Percentiles rank a stretch among this genome's conserved stretches.
These are phyloP conservation scores for Nematocida sp. DNA, from an alignment of 371 early-diverging fungal genomes.

Conservation along the genomic window DNA sequence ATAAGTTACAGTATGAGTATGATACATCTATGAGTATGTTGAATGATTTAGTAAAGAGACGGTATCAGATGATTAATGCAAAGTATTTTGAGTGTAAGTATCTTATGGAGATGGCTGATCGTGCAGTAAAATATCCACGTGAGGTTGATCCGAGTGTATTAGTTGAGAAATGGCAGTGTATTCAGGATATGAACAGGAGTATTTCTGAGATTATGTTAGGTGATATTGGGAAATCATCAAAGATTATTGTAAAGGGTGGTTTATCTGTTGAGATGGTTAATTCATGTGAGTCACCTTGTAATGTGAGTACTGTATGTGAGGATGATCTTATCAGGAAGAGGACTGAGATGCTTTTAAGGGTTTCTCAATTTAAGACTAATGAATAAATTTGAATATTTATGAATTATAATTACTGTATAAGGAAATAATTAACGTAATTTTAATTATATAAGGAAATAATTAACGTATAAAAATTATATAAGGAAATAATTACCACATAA, in stretches of 20 bases:
- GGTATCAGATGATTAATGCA: conserved; percentile 67
- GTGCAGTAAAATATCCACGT: conserved; percentile 58
- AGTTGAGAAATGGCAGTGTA: conserved; percentile 61
- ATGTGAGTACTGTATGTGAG: neutral
- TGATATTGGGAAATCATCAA: neutral
- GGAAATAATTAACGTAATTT: too few species aligned
- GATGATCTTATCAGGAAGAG: conserved; percentile 22
- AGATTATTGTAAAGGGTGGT: conserved; percentile 22
- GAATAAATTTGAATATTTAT: neutral
- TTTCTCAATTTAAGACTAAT: conserved; percentile 25
- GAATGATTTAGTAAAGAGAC: conserved; percentile 61
- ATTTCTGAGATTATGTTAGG: conserved; percentile 3
- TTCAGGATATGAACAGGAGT: conserved; percentile 43
- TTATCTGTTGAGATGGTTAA: conserved; percentile 13
- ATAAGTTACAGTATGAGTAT: conserved; percentile 64
- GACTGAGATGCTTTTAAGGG: conserved; percentile 57
- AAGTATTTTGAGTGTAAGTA: conserved; percentile 60
- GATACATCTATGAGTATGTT: conserved; percentile 56
- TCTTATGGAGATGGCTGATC: conserved; percentile 31
- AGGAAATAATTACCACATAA: too few species aligned
- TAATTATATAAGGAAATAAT: too few species aligned
- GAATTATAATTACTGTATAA: too few species aligned
- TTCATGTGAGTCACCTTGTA: neutral
- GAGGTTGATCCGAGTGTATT: conserved; percentile 66
- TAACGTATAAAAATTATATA: too few species aligned